A percentile compares a stretch with the other conserved stretches of the same genome.
phyloP scores from a whole-genome alignment of 768 basidiomycete species.

The Suillus decipiens region DNA sequence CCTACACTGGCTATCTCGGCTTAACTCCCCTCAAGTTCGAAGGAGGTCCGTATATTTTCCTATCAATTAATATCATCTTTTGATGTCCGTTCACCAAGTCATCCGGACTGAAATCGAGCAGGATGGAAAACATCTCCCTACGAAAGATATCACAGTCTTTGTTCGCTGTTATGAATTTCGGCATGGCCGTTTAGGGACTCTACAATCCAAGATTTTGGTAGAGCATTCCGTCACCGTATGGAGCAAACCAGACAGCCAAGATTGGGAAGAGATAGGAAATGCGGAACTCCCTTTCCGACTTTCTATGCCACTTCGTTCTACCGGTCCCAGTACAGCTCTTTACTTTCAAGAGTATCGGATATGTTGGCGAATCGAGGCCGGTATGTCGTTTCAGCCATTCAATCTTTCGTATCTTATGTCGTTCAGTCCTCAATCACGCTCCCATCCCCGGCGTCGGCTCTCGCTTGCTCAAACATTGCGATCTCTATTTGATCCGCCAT shows the following conservation, averaged over 20 bases:
- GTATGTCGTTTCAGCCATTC: conserved; percentile 41
- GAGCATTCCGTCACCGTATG: conserved; percentile 70
- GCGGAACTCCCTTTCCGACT: conserved; percentile 73
- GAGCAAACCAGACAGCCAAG: conserved; percentile 58
- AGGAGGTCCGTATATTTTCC: conserved; percentile 53
- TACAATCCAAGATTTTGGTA: conserved; percentile 66
- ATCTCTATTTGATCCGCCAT: conserved; percentile 71
- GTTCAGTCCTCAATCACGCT: conserved; percentile 64
- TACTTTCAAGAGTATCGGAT: conserved; percentile 78
- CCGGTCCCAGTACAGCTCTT: conserved; percentile 65
- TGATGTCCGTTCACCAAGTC: conserved; percentile 40
- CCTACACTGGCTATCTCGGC: conserved; percentile 76
- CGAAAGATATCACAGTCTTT: conserved; percentile 68
- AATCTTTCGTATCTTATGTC: conserved; percentile 19
- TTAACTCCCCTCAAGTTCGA: conserved; percentile 79
- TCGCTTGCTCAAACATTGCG: conserved; percentile 68
- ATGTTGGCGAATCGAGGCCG: conserved; percentile 83
- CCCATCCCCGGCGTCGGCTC: conserved; percentile 67
- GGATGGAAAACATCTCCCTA: conserved; percentile 66
- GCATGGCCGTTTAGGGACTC: conserved; percentile 55
- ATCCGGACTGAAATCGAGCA: conserved; percentile 72
- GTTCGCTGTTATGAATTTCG: conserved; percentile 85
- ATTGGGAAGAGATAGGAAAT: conserved; percentile 63
- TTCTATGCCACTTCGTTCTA: conserved; percentile 58
- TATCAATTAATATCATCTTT: conserved; percentile 6